Conservation (phyloP, 345 rosid species). For the Litchi chinensis region DNA sequence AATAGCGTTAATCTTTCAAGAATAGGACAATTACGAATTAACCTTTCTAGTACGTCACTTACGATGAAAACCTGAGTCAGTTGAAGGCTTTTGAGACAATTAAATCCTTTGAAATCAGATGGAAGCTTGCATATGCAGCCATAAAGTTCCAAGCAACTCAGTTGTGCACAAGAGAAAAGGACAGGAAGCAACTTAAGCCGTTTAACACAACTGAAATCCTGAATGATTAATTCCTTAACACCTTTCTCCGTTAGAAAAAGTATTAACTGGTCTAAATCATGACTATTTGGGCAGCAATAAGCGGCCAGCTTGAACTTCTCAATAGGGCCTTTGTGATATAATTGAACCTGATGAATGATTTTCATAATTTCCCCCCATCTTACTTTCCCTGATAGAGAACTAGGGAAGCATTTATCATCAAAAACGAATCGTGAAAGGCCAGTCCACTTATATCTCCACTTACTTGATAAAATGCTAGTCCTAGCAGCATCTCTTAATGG, state of each 20-base stretch:
- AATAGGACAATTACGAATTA: constrained; percentile 31
- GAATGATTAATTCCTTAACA: constrained; percentile 33
- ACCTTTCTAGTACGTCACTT: constrained; percentile 24
- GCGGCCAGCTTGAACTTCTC: constrained; percentile 38
- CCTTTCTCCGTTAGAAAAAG: constrained; percentile 16
- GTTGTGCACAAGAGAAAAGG: constrained; percentile 33
- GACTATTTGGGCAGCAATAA: constrained; percentile 24
- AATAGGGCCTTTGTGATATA: constrained; percentile 27
- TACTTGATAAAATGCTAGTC: constrained; percentile 34
- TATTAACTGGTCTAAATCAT: constrained; percentile 32
- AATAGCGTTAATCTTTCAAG: constrained; percentile 33
- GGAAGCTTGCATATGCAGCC: constrained; percentile 34
- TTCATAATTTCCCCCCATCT: constrained; percentile 32
- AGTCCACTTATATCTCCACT: constrained; percentile 42
- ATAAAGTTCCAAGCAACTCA: constrained; percentile 36
- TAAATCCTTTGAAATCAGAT: constrained; percentile 28
- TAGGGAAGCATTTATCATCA: constrained; percentile 32
- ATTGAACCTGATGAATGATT: constrained; percentile 24
- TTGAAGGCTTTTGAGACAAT: constrained; percentile 32
- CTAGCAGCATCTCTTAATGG: constrained; percentile 37
- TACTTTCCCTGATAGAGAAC: constrained; percentile 17
- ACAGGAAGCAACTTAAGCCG: constrained; percentile 32
- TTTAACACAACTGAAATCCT: constrained; percentile 22
- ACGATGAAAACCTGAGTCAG: constrained; percentile 28
- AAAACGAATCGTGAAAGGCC: constrained; percentile 33